A percentile compares a stretch with the other conserved stretches of the same genome.
These are phyloP conservation scores for Alternaria panax DNA, from an alignment of 2,329 filamentous ascomycete species.

Conservation along the genomic window DNA sequence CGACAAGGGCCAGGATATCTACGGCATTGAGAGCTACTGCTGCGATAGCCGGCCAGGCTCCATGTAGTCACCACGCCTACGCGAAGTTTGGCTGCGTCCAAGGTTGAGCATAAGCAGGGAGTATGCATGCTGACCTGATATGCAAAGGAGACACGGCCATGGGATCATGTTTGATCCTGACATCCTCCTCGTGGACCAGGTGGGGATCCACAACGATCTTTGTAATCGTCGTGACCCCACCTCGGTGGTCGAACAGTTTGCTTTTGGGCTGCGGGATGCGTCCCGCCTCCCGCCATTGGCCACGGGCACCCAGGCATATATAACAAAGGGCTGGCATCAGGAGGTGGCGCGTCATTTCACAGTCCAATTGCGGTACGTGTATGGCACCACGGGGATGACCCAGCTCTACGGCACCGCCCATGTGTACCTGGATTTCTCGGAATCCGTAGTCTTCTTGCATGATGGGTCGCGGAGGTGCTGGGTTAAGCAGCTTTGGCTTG, in stretches of 20 bases:
- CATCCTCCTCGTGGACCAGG: not conserved
- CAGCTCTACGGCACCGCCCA: constrained; percentile 5
- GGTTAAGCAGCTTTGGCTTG: not conserved
- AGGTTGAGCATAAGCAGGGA: not conserved
- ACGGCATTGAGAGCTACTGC: not conserved
- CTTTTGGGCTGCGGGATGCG: not conserved
- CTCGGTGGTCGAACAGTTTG: constrained; percentile 5
- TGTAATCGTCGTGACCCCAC: not conserved
- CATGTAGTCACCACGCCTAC: not conserved
- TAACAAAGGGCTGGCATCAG: constrained; percentile 16
- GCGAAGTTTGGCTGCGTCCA: not conserved
- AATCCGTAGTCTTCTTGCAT: not conserved
- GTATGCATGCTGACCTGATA: not conserved
- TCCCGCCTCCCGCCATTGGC: not conserved
- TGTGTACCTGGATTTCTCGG: constrained; percentile 17
- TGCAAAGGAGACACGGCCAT: not conserved
- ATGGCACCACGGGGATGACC: not conserved
- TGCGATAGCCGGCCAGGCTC: not conserved
- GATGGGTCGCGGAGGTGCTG: not conserved
- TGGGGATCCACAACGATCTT: not conserved
- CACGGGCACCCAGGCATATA: constrained; percentile 6
- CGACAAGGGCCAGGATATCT: not conserved
- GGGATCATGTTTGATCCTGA: not conserved
- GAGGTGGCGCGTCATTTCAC: constrained; percentile 9
- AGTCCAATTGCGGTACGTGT: constrained; percentile 5